Percentiles rank a stretch among this genome's conserved stretches.
phyloP scores from a whole-genome alignment of 495 filamentous ascomycete genomes.

The Aspergillus steynii region DNA sequence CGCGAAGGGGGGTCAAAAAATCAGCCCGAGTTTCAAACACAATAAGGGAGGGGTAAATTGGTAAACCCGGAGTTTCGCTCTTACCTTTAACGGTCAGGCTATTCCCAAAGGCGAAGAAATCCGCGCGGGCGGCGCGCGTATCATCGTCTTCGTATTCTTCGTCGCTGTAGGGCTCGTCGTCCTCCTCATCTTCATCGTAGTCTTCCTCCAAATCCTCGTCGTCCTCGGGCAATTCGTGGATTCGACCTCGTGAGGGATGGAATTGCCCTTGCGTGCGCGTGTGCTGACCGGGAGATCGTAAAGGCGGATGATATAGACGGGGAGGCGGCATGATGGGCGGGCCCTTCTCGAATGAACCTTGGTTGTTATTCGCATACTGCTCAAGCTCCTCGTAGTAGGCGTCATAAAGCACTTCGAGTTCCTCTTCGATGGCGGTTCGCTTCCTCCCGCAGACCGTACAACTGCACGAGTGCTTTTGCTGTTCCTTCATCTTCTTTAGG shows the following conservation, averaged over 20 bases:
- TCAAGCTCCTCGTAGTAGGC: constrained; percentile 98
- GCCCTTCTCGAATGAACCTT: constrained; percentile 57
- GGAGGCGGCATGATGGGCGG: constrained; percentile 66
- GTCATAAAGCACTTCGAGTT: constrained; percentile 97
- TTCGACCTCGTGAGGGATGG: constrained; percentile 50
- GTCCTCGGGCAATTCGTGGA: constrained; percentile 67
- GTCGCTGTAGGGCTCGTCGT: constrained; percentile 56
- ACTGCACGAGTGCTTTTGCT: constrained; percentile 98
- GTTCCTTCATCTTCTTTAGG: constrained; percentile 98
- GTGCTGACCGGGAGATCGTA: constrained; percentile 45
- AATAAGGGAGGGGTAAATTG: constrained; percentile 5
- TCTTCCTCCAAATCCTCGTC: constrained; percentile 63
- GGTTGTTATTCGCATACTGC: constrained; percentile 91
- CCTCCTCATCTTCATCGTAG: constrained; percentile 59
- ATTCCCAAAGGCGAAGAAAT: constrained; percentile 97
- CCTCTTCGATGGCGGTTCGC: constrained; percentile 95
- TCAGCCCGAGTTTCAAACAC: constrained; percentile 24
- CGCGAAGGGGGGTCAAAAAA: constrained; percentile 28
- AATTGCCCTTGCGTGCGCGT: constrained; percentile 47
- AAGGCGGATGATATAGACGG: constrained; percentile 50
- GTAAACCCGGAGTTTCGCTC: constrained; percentile 18
- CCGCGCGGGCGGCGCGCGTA: constrained; percentile 55
- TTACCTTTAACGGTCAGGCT: constrained; percentile 95
- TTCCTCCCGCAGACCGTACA: constrained; percentile 97
- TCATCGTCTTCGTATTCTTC: constrained; percentile 55